Evolutionary conservation across 2,329 filamentous ascomycete species (phyloP), one percentile per base, ranked within the genome.

Genomic region (Exophiala spinifera): DNA sequence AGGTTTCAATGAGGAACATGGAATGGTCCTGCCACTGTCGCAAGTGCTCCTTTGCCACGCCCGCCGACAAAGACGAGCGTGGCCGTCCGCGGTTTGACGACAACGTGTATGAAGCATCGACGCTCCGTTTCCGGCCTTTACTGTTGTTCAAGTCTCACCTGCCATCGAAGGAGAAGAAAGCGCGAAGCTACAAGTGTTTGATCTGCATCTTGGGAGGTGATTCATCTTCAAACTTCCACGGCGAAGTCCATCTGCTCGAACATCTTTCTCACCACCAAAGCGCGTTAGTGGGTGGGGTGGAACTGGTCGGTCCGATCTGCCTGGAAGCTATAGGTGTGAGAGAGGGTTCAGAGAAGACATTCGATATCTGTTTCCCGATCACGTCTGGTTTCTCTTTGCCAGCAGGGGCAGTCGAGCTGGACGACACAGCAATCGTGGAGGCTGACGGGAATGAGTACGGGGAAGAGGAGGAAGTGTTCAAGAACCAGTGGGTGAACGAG

Each of bases 131-230:
- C 37, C 56, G 56, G 4, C 46, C 53, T 17, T 44, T 59, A 4
- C n/a, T 59, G 2, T 46, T 55, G 14, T 55, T 59, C 52, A 59
- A 59, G 31, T 52, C 52, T 28, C 56, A 59, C 42, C 28, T 59
- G n/a, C 17, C 56, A 14, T 43, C 45, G 20, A 48, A 25, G 2
- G 20, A 51, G 28, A 49, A 48, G 25, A 55, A 53, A 20, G 20
- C 33, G 17, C 46, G 52, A 3, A 4, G 50, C 11, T 59, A 59
- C 52, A 53, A 44, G 19, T 59, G 56, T 17, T 28, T 56, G 45
- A 46, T 59, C 15, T 59, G 56, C 37, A 40, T 53, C 7, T 17
- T 56, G 33, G 4, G 36, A 3, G 52, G 56, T 7, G 50, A 50
- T 36, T 36, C 40, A 4, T 34, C 52, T 3, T 19, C 42, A 13